Evolutionary conservation across 1,284 basidiomycete genomes (phyloP).

Genomic region (Ceratobasidium sp.): DNA sequence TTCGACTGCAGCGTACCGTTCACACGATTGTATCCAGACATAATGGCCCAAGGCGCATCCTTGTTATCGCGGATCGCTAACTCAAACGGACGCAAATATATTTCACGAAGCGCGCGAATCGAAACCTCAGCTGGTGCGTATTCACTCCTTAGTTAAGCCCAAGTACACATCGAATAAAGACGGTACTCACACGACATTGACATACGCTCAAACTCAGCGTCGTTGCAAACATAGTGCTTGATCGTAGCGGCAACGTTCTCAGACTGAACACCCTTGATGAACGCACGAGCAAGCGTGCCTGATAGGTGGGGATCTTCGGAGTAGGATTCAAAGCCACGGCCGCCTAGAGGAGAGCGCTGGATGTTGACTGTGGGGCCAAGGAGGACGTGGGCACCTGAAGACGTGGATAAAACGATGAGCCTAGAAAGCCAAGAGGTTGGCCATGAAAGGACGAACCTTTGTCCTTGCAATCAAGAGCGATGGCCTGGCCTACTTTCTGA

Average conservation of each 20-base stretch:
- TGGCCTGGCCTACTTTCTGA: slow-evolving; percentile 45
- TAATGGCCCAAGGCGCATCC: slow-evolving; percentile 49
- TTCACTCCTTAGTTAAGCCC: slow-evolving; percentile 58
- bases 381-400: slow-evolving; percentile 44
- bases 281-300: slow-evolving; percentile 73
- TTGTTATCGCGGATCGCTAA: slow-evolving; percentile 44
- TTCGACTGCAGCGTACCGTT: slow-evolving; percentile 54
- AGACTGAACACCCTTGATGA: slow-evolving; percentile 74
- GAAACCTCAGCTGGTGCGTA: slow-evolving; percentile 65
- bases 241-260: slow-evolving; percentile 72
- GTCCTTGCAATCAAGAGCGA: slow-evolving; percentile 49
- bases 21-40: slow-evolving; percentile 50
- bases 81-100: slow-evolving; percentile 76
- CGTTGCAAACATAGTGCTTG: slow-evolving; percentile 60
- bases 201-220: slow-evolving; percentile 51
- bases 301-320: slow-evolving; percentile 53
- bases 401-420: background rate
- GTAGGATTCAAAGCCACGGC: slow-evolving; percentile 50
- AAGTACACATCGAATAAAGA: slow-evolving; percentile 15
- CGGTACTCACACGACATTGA: slow-evolving; percentile 46
- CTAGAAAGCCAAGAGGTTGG: background rate
- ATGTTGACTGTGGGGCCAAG: slow-evolving; percentile 52
- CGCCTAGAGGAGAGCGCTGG: slow-evolving; percentile 50
- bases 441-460: slow-evolving; percentile 1
- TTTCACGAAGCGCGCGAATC: slow-evolving; percentile 73